These are phyloP conservation scores for Candida tetrigidarum DNA, from an alignment of 1,139 yeast genomes.

Conservation along the genomic window DNA sequence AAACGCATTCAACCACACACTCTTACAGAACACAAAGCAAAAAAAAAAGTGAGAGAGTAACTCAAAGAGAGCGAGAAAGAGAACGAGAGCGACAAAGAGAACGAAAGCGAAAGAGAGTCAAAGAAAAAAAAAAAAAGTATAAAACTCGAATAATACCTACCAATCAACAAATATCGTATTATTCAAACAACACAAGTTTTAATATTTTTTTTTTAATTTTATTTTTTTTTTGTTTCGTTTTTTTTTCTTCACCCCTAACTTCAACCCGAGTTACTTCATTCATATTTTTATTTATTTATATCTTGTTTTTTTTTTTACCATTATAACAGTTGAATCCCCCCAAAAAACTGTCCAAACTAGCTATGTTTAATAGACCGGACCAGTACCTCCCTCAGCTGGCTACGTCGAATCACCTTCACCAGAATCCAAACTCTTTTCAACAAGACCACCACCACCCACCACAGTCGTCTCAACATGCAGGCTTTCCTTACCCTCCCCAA, in stretches of 20 bases:
- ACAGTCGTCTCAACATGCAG: slow-evolving; percentile 1
- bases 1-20: too few species aligned
- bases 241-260: not conserved
- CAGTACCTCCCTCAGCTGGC: slow-evolving; percentile 6
- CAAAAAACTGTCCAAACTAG: not conserved
- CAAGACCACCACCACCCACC: not conserved
- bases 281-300: too few species aligned
- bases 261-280: too few species aligned
- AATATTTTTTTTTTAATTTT: not conserved
- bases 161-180: slow-evolving; percentile 1
- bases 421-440: slow-evolving; percentile 2
- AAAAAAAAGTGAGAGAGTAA: slow-evolving; percentile 1
- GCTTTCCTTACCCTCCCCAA: slow-evolving; percentile 1
- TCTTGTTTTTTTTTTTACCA: too few species aligned
- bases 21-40: not conserved
- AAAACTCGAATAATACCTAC: slow-evolving; percentile 5
- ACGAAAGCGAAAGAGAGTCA: not conserved
- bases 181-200: not conserved
- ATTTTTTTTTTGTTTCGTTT: not conserved
- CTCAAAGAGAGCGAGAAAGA: not conserved
- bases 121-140: slow-evolving; percentile 2
- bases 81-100: not conserved
- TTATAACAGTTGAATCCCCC: too few species aligned
- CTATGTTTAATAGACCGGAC: slow-evolving; percentile 12
- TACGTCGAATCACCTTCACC: slow-evolving; percentile 2